Base-by-base conservation (phyloP, 2,329 filamentous ascomycete genomes). In the Verticillium zaregamsianum region DNA sequence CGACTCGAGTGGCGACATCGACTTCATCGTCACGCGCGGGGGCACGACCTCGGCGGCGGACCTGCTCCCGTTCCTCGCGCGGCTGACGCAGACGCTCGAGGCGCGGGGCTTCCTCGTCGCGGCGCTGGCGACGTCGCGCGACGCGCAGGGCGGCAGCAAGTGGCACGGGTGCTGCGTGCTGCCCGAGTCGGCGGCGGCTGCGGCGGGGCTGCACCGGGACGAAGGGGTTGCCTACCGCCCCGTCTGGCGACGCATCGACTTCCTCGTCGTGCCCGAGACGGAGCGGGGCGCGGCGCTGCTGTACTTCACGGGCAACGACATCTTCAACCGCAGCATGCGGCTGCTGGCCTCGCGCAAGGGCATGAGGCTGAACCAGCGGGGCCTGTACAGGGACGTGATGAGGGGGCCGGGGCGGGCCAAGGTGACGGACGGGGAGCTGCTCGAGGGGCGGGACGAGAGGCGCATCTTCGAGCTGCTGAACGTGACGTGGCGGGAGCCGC, bases 291-390 rank as follows among this genome's bases (percentile, higher is more conserved):
- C 91, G 0, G 93, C 93, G 0, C 73, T 97, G 64, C 84, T 97
- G n/a, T 97, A 97, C 71, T 98, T 97, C 70, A 97, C 94, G 0
- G 94, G 94, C 1, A 95, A 97, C 67, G 93, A 97, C 71, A 90
- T 97, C 37, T 97, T 97, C 78, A 97, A 97, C 73, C 82, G 93
- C 17, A 96, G 91, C 70, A 85, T 97, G 73, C 80, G 94, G 65
- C 76, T 96, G 17, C 74, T 97, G 65, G 92, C 93, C 15, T 86
- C 87, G 45, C 92, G 87, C 75, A 95, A 91, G 76, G 86, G 87
- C 0, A 93, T 96, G 91, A 79, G 90, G 58, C 72, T 98, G 60
- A 97, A 97, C 68, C 93, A 97, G 75, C 81, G 84, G 33, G 94
- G 93, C 0, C 73, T 98, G 61, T 97, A 89, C 68, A 84, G 80